Evolutionary conservation across 106 monocot species (phyloP).

Genomic region (Acorus calamus): DNA sequence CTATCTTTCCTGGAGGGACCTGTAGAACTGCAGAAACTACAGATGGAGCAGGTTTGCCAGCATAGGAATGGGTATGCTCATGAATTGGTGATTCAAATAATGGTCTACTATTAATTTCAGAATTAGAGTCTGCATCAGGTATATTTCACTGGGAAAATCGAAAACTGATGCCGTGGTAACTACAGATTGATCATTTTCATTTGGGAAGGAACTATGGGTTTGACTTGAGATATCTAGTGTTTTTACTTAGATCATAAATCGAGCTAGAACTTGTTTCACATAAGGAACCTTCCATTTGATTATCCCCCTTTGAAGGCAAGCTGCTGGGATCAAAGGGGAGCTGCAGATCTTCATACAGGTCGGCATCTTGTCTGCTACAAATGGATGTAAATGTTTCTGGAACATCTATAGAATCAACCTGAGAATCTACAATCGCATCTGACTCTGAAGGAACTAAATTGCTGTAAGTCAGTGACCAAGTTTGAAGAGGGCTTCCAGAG

Average conservation of each 20-base stretch:
- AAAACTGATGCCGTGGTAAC: conserved; percentile 7
- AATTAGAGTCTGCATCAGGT: conserved; percentile 12
- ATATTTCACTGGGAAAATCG: conserved; percentile 7
- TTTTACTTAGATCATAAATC: conserved; percentile 19
- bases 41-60: conserved; percentile 84
- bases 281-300: conserved; percentile 12
- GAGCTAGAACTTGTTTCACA: conserved; percentile 11
- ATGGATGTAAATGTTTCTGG: conserved; percentile 7
- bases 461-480: conserved; percentile 19
- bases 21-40: conserved; percentile 58
- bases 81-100: conserved; percentile 25
- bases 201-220: conserved; percentile 1
- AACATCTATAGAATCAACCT: conserved; percentile 4
- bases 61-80: conserved; percentile 30
- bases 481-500: conserved; percentile 10
- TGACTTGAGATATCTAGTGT: conserved; percentile 1
- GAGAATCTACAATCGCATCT: conserved; percentile 9
- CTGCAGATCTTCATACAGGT: conserved; percentile 14
- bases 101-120: conserved; percentile 14
- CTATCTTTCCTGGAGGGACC: conserved; percentile 72
- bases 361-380: conserved; percentile 17
- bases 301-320: conserved; percentile 1
- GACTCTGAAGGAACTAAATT: background rate
- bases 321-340: conserved; percentile 7
- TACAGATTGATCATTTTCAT: conserved; percentile 3